Evolutionary conservation across 2,329 filamentous ascomycete genomes (phyloP), one percentile per base, ranked within the genome.

Genomic region (Ophiosphaerella korrae): DNA sequence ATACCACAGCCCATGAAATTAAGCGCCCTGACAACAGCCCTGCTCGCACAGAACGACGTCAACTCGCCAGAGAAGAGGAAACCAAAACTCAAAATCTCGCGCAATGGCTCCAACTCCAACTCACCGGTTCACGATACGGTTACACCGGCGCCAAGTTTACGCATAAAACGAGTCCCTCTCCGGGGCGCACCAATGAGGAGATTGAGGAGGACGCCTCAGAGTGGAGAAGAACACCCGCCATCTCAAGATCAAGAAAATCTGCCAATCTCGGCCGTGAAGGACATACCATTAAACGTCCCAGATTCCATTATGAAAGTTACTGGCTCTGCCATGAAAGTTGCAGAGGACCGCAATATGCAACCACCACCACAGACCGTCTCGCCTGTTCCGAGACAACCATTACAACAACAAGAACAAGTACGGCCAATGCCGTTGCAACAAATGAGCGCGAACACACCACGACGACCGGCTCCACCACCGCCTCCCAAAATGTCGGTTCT

Each of bases 401-500:
- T 55, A 7, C 73, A 60, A 63, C 73, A 58, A 48, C 18, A 21
- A 21, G 18, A 21, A 21, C 56, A 64, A 53, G 78, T 75, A 59
- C 77, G 75, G 48, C 78, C 79, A 16, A 70, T 74, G 26, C 77
- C 78, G 12, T 72, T 88, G 7, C 80, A 80, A 12, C 72, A 76
- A 6, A 77, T 83, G 53, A 85, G 80, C 63, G 82, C 78, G 50
- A 88, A 88, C 64, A 96, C 91, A 3, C 92, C 92, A 9, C 88
- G 85, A 64, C 82, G 92, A 60, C 83, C 88, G 18, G 90, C 90
- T 1, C 88, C 88, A 2, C 88, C 88, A 1, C 73, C 88, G 14
- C 92, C 92, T 7, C 93, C 94, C 1, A 97, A 97, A 74, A 97
- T 97, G 93, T 94, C 90, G 1, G 88, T 96, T 7, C 78, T 97